A percentile compares a stretch with the other conserved stretches of the same genome.
phyloP scores from a whole-genome alignment of 768 basidiomycete genomes.

The Macrocybe gigantea region DNA sequence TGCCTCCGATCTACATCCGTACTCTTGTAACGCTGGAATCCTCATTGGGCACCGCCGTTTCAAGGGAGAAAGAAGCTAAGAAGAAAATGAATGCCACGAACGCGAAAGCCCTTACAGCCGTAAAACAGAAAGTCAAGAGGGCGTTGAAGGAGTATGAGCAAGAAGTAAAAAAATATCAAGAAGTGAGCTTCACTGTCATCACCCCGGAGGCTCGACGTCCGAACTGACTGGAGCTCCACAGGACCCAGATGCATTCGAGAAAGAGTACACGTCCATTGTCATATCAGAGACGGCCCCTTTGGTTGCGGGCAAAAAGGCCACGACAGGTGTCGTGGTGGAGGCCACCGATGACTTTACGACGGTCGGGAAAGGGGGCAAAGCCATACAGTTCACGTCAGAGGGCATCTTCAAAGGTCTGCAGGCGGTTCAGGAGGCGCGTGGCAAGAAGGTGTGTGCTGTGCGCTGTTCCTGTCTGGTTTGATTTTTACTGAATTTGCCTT shows the following conservation, averaged over 20 bases:
- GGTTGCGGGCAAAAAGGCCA: slow-evolving; percentile 28
- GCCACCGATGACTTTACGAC: slow-evolving; percentile 75
- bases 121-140: slow-evolving; percentile 98
- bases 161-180: slow-evolving; percentile 73
- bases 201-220: background rate
- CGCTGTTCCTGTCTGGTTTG: background rate
- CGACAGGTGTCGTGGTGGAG: slow-evolving; percentile 35
- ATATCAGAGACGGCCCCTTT: slow-evolving; percentile 36
- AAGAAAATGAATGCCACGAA: slow-evolving; percentile 97
- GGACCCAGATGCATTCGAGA: slow-evolving; percentile 88
- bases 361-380: slow-evolving; percentile 87
- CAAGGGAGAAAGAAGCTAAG: slow-evolving; percentile 87
- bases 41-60: slow-evolving; percentile 63
- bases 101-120: slow-evolving; percentile 90
- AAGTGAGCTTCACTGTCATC: slow-evolving; percentile 37
- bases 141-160: slow-evolving; percentile 82
- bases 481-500: slow-evolving; percentile 1
- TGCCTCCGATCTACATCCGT: slow-evolving; percentile 82
- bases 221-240: slow-evolving; percentile 19
- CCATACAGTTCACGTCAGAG: slow-evolving; percentile 75
- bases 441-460: slow-evolving; percentile 71
- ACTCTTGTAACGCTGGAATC: slow-evolving; percentile 70
- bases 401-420: slow-evolving; percentile 90
- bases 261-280: slow-evolving; percentile 56
- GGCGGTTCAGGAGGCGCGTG: slow-evolving; percentile 87